Base-by-base conservation (phyloP, 2,329 filamentous ascomycete species). In the Daldinia eschscholtzii region DNA sequence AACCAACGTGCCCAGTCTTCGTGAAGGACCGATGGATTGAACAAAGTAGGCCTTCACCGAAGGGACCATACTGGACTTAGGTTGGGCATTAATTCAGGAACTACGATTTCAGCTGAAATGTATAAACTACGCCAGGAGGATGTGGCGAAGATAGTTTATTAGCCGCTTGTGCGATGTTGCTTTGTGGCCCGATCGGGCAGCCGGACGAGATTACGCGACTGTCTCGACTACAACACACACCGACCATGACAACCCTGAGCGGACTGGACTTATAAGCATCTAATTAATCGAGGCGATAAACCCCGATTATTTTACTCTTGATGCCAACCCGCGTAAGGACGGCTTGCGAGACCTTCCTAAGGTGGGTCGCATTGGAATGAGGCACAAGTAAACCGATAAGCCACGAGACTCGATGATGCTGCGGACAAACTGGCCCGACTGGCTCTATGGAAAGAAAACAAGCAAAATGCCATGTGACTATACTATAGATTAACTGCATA, bases 401-500 rank as follows among this genome's bases (percentile, higher is more conserved):
- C 56, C 65, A 64, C 65, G 65, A 60, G 60, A 60, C 60, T 67
- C 42, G 35, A 53, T 55, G 42, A 57, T n/a, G 61, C 65, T 68
- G 61, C 57, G 61, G 61, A 61, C 28, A 30, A 41, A 44, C 39
- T 13, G 48, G 20, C 10, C 57, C 57, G 46, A 13, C 58, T 46
- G 30, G 55, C 52, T 20, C 15, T 57, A 3, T 20, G n/a, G 55
- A 39, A 44, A 20, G 28, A 41, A 41, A 64, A 65, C 55, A 59
- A 72, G 62, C 37, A 52, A 61, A 61, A 65, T 65, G 61, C 35
- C 61, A 62, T 70, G 62, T 65, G 68, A 68, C 62, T 42, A 55
- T 61, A 67, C 28, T 28, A 52, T 10, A 58, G 10, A 70, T 62
- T 60, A 63, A 65, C 30, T 67, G 61, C 56, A 58, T 44, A 39